Evolutionary conservation across 2,329 filamentous ascomycete species (phyloP), one percentile per base, ranked within the genome.

Genomic region (Setomelanomma holmii): DNA sequence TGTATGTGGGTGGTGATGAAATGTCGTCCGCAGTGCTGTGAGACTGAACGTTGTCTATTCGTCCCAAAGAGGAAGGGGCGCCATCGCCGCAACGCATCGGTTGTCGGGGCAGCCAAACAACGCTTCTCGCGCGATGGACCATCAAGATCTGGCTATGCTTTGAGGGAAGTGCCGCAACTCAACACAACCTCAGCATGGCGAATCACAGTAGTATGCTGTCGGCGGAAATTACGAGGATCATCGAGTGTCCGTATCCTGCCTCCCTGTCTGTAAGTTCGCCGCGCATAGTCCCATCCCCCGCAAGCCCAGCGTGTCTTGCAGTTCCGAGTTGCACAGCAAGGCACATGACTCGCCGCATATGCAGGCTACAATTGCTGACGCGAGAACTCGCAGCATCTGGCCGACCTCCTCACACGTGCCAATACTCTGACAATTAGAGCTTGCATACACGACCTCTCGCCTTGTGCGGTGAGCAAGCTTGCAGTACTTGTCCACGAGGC

Each of bases 241-340:
- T 82, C 35, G 74, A 76, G 5, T 77, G 79, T 27, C 76, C 78
- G 19, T 84, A 82, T 58, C 76, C 78, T n/a, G 76, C 80, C 14
- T 79, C 77, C 22, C 69, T 84, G 38, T 77, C 79, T 65, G 81
- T 83, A 69, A 63, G 73, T 68, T 30, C 27, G 27, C 3, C 3
- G 14, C 27, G 10, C 27, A n/a, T n/a, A n/a, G n/a, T n/a, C n/a
- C n/a, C 69, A 21, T 21, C 20, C 27, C 36, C 58, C 51, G 45
- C 52, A 42, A 36, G 19, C 49, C 41, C 23, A 35, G 33, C 45
- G 54, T 33, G 16, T 35, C 49, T 49, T 53, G 40, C 46, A 53
- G 44, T 47, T 35, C 40, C 23, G 35, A 40, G 44, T 54, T 50
- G 55, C 58, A 59, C 59, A 43, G 30, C 21, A 42, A 45, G 45